phyloP scores from a whole-genome alignment of 345 rosid genomes.

The Salix dunnii region DNA sequence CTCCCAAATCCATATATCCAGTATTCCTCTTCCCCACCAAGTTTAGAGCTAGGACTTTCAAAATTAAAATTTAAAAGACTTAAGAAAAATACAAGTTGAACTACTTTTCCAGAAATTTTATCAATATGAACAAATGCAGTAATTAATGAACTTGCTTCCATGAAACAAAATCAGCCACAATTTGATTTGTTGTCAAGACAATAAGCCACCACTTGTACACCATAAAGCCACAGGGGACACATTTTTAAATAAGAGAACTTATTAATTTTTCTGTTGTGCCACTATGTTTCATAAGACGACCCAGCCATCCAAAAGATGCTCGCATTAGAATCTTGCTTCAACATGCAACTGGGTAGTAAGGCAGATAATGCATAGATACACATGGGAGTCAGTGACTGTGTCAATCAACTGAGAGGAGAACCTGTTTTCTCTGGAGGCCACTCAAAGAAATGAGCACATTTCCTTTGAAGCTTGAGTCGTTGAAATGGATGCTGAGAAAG shows the following conservation, averaged over 20 bases:
- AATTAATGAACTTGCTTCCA: not conserved
- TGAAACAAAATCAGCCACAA: not conserved
- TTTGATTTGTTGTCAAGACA: not conserved
- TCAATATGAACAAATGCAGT: not conserved
- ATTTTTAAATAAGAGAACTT: not conserved
- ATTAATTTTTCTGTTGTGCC: not conserved
- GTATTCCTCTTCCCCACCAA: not conserved
- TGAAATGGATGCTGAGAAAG: constrained; percentile 59
- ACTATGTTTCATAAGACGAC: not conserved
- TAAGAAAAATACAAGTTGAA: not conserved
- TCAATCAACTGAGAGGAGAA: constrained; percentile 12
- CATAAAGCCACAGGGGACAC: not conserved
- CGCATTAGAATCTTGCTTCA: not conserved
- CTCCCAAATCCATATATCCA: not conserved
- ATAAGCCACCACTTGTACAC: constrained; percentile 1
- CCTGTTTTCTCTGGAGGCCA: constrained; percentile 95
- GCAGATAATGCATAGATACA: not conserved
- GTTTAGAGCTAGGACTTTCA: no score
- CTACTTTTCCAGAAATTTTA: not conserved
- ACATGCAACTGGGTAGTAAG: not conserved
- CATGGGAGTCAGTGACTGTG: not conserved
- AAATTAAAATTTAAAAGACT: no score
- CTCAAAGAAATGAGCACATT: constrained; percentile 61
- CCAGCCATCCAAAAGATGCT: not conserved
- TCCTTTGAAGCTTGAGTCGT: constrained; percentile 48